Evolutionary conservation across 768 basidiomycete species (phyloP), one percentile per base, ranked within the genome.

Genomic region (Tricholoma hemisulphureum): DNA sequence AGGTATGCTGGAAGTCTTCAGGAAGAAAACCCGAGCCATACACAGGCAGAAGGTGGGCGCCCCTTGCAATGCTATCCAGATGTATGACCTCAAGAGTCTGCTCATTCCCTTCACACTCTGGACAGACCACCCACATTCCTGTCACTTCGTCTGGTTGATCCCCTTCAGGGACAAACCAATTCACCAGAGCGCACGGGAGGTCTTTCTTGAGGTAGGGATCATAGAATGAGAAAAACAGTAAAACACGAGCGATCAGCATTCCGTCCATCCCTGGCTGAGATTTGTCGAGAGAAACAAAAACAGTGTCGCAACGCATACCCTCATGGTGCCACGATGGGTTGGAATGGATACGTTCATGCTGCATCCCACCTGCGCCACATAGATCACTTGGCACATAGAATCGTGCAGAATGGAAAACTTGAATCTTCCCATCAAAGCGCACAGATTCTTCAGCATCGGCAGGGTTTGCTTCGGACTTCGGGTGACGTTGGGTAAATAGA

Each of bases 31-130:
- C 32, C 1, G 55, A 34, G 5, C 72, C 69, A 55, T 67, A 75
- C 6, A 65, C 62, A 2, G 69, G 69, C 9, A 71, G 43, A 6
- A 73, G 61, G 58, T 75, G 71, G 0, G 67, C 63, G 0, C 63
- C 67, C 16, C 71, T 59, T 16, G 63, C 65, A 43, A 74, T 66
- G n/a, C 51, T 59, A 18, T 71, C 62, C 2, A 71, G 34, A 18
- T 58, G 54, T 14, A 59, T 28, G 23, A 59, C 37, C 6, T n/a
- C 50, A 24, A 61, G 14, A n/a, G 45, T 73, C 68, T 5, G 45
- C 56, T 16, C 3, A 16, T n/a, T 39, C 20, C n/a, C 37, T 20
- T 20, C n/a, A 18, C 6, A 39, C 37, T 39, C 37, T 39, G 37
- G 37, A n/a, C 37, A n/a, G n/a, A n/a, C n/a, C n/a, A n/a, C n/a